Base-by-base conservation (phyloP, 169 alveolate species). In the Theileria sp. region DNA sequence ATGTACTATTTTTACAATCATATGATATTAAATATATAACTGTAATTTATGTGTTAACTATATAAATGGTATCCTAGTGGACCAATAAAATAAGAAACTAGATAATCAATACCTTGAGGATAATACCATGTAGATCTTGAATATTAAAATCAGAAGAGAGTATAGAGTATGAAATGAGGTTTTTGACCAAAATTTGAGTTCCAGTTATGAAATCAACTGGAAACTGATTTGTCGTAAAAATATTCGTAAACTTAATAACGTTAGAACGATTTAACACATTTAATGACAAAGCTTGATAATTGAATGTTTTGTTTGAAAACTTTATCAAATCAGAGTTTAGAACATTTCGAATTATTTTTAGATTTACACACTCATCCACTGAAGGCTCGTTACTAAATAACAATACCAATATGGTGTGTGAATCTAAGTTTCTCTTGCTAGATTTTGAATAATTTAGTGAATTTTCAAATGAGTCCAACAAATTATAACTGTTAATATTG, bases 291-390 rank as follows among this genome's bases (percentile, higher is more conserved):
- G 1, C 21, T 0, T 44, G 25, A 21, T 28, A 19, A 65, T 17
- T 69, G 61, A 1, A 61, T 68, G 12, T 23, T 3, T 17, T 26
- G 1, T 56, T 32, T 26, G 60, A 67, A 70, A 19, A 72, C 71
- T 17, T 32, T 25, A 17, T 77, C 80, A 28, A 32, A 36, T 60
- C 74, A 62, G 71, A 77, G 65, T 83, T 83, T 6, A 83, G 71
- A n/a, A 83, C 82, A 65, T 83, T 77, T 75, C 78, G 77, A 34
- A 77, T 25, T 70, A 77, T 26, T 67, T 83, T 83, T n/a, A 83
- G 56, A 58, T 80, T 62, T 54, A 66, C 71, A 17, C 77, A 77
- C 65, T 49, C 89, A 34, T 54, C 34, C 6, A 74, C 19, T 28
- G 81, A 23, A 26, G 54, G 54, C 3, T n/a, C 44, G 21, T 50